Base-by-base conservation (phyloP, 1,139 yeast species). In the Blastobotrys serpentis region DNA sequence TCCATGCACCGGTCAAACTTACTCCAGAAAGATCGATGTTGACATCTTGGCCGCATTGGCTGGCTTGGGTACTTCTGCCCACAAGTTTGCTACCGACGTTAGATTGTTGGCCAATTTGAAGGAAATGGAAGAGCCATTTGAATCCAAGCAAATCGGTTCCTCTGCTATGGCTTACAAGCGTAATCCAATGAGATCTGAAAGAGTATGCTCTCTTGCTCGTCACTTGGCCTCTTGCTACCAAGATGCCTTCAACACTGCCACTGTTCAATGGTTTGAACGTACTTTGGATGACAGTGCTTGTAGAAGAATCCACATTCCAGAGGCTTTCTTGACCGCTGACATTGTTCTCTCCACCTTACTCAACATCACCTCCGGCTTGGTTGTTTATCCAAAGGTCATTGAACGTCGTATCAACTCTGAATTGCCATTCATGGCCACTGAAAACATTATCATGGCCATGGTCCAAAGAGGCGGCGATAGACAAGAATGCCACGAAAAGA, bases 131-230 rank as follows among this genome's bases (percentile, higher is more conserved):
- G 99, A 92, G 71, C 99, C 99, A 23, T 94, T 92, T 68, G 98
- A 92, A 75, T 88, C 87, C 73, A 82, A 92, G 19, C 99, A 92
- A 76, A 92, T 92, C 66, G 99, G 99, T 37, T 90, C 98, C 17
- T 81, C 90, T 51, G 98, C 98, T 38, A 92, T 92, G 99, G 99
- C 99, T 23, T 92, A 92, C 77, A 92, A 92, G 80, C 86, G 99
- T 75, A 92, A 92, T 76, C 99, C 99, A 70, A 92, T 92, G 99
- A 85, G 99, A 76, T 85, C 94, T 67, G 99, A 92, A 75, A 84
- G 99, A 70, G 98, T 92, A 53, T 92, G 99, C 74, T 92, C 98
- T 21, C 78, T 94, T 59, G 82, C 98, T 22, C 86, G 98, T 76
- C 98, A 92, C 70, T 72, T 92, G 70, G 96, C 96, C 59, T 85